phyloP scores from a whole-genome alignment of 2,329 filamentous ascomycete genomes.

The Exophiala aquamarina region DNA sequence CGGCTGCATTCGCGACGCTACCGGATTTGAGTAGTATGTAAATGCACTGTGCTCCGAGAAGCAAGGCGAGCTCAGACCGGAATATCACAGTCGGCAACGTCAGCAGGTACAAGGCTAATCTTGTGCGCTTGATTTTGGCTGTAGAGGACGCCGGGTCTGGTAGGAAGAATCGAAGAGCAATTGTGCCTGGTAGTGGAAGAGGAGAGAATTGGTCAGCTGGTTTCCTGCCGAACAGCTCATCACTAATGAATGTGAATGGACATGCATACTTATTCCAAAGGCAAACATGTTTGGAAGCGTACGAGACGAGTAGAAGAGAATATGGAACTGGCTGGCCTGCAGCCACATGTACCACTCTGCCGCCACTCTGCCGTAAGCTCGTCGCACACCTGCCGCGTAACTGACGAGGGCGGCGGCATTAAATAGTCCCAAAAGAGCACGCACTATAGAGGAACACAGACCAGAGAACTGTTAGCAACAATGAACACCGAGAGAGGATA shows the following conservation, averaged over 20 bases:
- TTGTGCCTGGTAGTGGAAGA: constrained; percentile 31
- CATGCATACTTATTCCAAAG: constrained; percentile 72
- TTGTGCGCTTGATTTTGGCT: constrained; percentile 50
- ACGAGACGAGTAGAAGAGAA: constrained; percentile 87
- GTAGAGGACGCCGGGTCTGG: constrained; percentile 36
- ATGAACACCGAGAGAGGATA: no score
- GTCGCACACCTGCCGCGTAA: constrained; percentile 64
- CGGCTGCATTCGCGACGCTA: constrained; percentile 28
- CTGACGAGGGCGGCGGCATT: constrained; percentile 70
- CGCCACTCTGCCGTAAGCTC: constrained; percentile 66
- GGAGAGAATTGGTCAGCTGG: not conserved
- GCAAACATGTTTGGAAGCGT: constrained; percentile 97
- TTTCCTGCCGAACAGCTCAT: no score
- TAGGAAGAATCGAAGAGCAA: constrained; percentile 50
- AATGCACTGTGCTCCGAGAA: constrained; percentile 68
- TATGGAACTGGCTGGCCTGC: constrained; percentile 83
- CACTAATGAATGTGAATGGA: not conserved
- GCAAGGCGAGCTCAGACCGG: constrained; percentile 81
- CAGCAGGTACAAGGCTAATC: constrained; percentile 69
- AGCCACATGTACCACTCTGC: constrained; percentile 79
- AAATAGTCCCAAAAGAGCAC: constrained; percentile 72
- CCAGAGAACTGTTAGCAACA: constrained; percentile 37
- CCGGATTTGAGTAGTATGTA: constrained; percentile 55
- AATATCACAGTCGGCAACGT: constrained; percentile 82
- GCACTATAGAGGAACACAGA: constrained; percentile 68